Evolutionary conservation across 164 flowering plant genomes (phyloP).

Genomic region (Umbilicus rupestris): DNA sequence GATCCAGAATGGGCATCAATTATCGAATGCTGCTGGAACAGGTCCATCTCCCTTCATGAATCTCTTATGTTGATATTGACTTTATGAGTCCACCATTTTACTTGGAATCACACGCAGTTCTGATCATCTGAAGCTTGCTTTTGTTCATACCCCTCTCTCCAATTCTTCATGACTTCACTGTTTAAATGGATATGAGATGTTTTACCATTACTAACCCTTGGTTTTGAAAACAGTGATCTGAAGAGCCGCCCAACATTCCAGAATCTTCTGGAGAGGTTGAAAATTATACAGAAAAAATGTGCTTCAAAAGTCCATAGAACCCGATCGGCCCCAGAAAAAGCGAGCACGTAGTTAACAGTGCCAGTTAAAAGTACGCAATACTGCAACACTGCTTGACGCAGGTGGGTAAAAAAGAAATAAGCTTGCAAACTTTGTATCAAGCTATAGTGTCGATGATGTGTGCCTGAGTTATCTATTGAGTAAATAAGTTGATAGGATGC

Average conservation of each 20-base stretch:
- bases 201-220: not conserved
- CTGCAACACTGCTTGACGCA: not conserved
- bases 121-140: not conserved
- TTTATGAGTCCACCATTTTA: not conserved
- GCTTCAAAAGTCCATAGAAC: constrained; percentile 31
- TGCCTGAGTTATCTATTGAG: no score
- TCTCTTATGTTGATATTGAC: not conserved
- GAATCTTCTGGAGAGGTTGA: constrained; percentile 61
- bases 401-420: not conserved
- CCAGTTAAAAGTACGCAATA: not conserved
- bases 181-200: not conserved
- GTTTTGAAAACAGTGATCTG: constrained; percentile 45
- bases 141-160: not conserved
- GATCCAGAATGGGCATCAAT: constrained; percentile 76
- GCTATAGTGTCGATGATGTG: no score
- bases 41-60: constrained; percentile 23
- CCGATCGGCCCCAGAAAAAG: not conserved
- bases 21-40: constrained; percentile 90
- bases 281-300: constrained; percentile 52
- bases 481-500: no score
- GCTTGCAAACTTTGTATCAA: not conserved
- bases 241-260: constrained; percentile 62
- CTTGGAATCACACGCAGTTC: not conserved
- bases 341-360: not conserved
- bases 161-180: not conserved